A percentile compares a stretch with the other conserved stretches of the same genome.
phyloP scores from a whole-genome alignment of 768 basidiomycete genomes.

The Lactifluus echinatus region DNA sequence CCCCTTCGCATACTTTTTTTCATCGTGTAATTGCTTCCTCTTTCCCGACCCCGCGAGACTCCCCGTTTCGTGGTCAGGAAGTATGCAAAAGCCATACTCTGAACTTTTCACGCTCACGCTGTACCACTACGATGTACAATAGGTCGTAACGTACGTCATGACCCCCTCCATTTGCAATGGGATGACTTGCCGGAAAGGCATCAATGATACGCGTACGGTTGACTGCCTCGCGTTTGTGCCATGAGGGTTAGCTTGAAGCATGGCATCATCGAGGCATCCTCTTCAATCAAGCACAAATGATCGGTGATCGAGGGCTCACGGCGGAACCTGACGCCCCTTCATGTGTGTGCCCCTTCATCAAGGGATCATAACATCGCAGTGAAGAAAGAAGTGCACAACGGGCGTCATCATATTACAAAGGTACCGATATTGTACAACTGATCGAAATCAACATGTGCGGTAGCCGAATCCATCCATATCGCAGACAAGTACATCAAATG shows the following conservation, averaged over 20 bases:
- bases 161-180: conserved; percentile 2
- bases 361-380: background rate
- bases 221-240: background rate
- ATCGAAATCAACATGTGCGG: background rate
- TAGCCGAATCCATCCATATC: background rate
- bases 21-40: background rate
- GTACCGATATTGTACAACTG: background rate
- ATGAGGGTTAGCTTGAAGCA: conserved; percentile 7
- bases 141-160: conserved; percentile 12
- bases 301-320: conserved; percentile 12
- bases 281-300: conserved; percentile 8
- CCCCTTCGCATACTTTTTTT: background rate
- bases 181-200: background rate
- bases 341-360: background rate
- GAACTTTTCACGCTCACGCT: background rate
- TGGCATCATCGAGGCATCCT: conserved; percentile 12
- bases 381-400: background rate
- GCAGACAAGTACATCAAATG: background rate
- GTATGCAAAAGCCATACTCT: background rate
- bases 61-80: conserved; percentile 5
- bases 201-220: background rate
- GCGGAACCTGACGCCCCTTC: background rate
- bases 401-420: background rate
- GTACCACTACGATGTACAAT: conserved; percentile 14
- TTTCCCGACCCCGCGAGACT: background rate